These are phyloP conservation scores for Pestalotiopsis sp. DNA, from an alignment of 2,329 filamentous ascomycete genomes.

Conservation along the genomic window DNA sequence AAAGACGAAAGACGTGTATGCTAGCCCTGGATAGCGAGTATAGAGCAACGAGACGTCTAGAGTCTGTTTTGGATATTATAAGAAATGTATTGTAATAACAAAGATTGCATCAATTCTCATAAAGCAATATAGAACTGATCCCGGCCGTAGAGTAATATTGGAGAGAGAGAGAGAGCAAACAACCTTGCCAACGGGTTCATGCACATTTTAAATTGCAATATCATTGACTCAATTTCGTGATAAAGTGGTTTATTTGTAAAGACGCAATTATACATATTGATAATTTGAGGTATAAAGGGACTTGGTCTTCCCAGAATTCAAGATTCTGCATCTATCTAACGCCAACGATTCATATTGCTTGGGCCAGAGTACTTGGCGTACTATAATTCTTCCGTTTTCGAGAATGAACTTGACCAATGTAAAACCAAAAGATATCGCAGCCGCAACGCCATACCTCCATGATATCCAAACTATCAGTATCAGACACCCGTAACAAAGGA, in stretches of 20 bases:
- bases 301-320: neutral
- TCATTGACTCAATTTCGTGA: neutral
- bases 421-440: neutral
- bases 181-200: no score
- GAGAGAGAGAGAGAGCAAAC: no score
- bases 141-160: no score
- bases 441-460: neutral
- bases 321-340: neutral
- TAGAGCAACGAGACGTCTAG: neutral
- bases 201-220: neutral
- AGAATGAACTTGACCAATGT: neutral
- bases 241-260: neutral
- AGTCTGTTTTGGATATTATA: neutral
- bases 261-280: neutral
- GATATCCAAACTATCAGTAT: neutral
- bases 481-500: neutral
- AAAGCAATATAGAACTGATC: no score
- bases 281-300: neutral
- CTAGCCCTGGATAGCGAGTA: neutral
- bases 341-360: neutral
- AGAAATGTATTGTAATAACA: neutral
- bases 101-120: neutral
- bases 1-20: neutral
- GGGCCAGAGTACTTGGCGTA: neutral
- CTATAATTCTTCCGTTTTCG: neutral